Conservation (phyloP, 495 filamentous ascomycete genomes). For the Penicillium angulare region DNA sequence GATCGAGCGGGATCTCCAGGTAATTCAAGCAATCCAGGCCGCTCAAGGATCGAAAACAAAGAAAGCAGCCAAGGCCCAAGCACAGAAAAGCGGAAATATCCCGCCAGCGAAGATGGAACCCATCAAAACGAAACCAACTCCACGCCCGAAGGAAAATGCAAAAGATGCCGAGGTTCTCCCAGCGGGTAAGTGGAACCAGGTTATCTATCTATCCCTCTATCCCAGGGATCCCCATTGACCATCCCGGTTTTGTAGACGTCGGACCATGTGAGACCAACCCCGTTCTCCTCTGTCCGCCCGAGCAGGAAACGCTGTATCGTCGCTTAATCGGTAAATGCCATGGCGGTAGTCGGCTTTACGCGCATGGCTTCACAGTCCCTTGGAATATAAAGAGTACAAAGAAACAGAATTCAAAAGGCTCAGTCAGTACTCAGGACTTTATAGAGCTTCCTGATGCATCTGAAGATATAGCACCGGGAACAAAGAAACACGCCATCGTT, state of each 20-base stretch:
- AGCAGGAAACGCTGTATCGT: background rate
- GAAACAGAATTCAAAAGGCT: background rate
- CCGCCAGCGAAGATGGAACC: too few relatives aligned
- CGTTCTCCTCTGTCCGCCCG: background rate
- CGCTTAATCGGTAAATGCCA: background rate
- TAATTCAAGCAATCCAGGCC: too few relatives aligned
- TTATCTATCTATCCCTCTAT: background rate
- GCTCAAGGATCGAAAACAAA: too few relatives aligned
- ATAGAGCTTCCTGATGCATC: background rate
- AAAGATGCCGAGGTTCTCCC: background rate
- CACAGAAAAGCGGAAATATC: too few relatives aligned
- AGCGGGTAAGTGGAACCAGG: background rate
- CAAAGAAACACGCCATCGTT: slow-evolving; percentile 19
- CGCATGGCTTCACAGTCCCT: background rate
- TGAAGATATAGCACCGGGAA: background rate
- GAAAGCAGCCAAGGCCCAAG: too few relatives aligned
- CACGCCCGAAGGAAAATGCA: background rate
- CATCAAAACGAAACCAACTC: background rate
- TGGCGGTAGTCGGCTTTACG: background rate
- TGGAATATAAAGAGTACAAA: background rate
- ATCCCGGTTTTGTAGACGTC: background rate
- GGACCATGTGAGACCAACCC: background rate
- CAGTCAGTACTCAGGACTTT: background rate
- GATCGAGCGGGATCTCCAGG: too few relatives aligned
- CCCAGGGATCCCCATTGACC: too few relatives aligned